Evolutionary conservation across 2,329 filamentous ascomycete species (phyloP), one percentile per base, ranked within the genome.

Genomic region (Colletotrichum sidae): DNA sequence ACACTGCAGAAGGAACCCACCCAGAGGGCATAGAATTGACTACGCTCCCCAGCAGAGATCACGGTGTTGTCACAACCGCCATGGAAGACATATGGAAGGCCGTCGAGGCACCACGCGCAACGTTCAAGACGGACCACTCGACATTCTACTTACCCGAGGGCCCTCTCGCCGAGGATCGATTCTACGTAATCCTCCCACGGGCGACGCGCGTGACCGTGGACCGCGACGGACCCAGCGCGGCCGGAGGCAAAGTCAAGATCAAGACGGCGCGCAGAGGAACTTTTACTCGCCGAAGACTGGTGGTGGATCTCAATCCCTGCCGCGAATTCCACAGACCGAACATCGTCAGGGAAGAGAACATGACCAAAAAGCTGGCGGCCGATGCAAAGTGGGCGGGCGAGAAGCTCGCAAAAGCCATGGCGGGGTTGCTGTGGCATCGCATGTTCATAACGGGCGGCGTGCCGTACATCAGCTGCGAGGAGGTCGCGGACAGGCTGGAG

Each of bases 81-180:
- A 44, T 54, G 45, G 33, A 13, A 4, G 13, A 33, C 6, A 37
- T 50, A 13, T 65, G 41, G 45, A 52, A 34, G 35, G 60, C 46
- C 25, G 12, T 46, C 34, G 46, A 65, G 3, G 58, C 62, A 15
- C 62, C 58, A 1, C 46, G 51, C 0, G 17, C 57, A 12, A 65
- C 57, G 12, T 47, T 62, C 34, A 38, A n/a, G 2, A 37, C 62
- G 11, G 57, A 65, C 12, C 42, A 45, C 34, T 46, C 51, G 6
- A 62, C 25, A 3, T 56, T 62, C 57, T 62, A 56, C 51, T 46
- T 55, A 12, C 57, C 58, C 11, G 51, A 53, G 12, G 58, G 51
- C 4, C 57, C 57, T 46, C 17, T 55, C 17, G n/a, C 13, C 51
- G 25, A 52, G 12, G 58, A 47, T 15, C 33, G 9, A 34, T 65